Evolutionary conservation across 1,284 basidiomycete species (phyloP).

Genomic region (Microbotryomycetes sp.): DNA sequence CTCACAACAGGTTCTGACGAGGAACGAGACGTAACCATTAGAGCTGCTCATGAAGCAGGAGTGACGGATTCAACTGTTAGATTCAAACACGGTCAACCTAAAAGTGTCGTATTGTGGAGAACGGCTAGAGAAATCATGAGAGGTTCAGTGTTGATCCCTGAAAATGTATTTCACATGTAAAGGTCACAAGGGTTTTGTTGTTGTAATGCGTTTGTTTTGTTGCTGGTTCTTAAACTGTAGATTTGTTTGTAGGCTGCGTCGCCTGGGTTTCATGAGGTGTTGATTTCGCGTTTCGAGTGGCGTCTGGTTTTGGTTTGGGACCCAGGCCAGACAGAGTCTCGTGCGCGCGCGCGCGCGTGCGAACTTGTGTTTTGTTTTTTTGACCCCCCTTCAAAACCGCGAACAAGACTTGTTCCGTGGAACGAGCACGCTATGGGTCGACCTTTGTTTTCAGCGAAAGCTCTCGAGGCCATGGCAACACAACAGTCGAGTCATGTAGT

Average conservation of each 20-base stretch:
- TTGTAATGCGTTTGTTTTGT: too few species aligned
- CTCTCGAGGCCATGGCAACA: not conserved
- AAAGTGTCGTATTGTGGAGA: constrained; percentile 25
- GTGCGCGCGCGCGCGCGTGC: too few species aligned
- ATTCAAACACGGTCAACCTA: constrained; percentile 9
- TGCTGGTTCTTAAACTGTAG: too few species aligned
- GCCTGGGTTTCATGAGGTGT: too few species aligned
- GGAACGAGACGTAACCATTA: constrained; percentile 6
- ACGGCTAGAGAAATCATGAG: constrained; percentile 33
- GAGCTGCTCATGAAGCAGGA: constrained; percentile 26
- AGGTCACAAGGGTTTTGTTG: not conserved
- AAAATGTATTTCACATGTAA: constrained; percentile 14
- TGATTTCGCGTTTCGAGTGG: too few species aligned
- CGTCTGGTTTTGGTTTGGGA: too few species aligned
- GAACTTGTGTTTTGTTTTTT: too few species aligned
- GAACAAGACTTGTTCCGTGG: too few species aligned
- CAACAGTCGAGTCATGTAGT: not conserved
- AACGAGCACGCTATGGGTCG: not conserved
- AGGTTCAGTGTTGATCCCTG: constrained; percentile 21
- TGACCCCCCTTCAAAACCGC: too few species aligned
- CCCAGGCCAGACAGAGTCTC: too few species aligned
- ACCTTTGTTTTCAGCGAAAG: not conserved
- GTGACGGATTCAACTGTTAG: constrained; percentile 21
- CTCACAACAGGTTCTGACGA: not conserved
- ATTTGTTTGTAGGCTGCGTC: too few species aligned